Evolutionary conservation across 148 eudicot genomes (phyloP).

Genomic region (Rhododendron mucronatum): DNA sequence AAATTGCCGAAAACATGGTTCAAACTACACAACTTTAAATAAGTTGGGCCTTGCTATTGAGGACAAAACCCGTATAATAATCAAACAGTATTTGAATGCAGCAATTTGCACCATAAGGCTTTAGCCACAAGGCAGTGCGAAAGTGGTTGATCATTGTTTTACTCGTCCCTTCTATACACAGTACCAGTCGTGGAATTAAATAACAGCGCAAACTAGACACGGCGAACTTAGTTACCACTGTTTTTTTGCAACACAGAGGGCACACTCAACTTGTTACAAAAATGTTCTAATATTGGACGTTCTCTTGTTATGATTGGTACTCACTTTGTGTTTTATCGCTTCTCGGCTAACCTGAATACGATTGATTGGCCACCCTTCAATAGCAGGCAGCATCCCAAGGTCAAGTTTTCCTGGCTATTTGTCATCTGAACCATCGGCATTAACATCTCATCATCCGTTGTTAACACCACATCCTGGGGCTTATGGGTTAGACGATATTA

Average conservation of each 20-base stretch:
- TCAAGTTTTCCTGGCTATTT: conserved; percentile 39
- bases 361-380: conserved; percentile 3
- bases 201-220: background rate
- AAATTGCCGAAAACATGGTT: background rate
- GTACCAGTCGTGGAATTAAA: background rate
- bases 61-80: background rate
- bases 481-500: conserved; percentile 47
- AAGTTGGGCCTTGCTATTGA: background rate
- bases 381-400: conserved; percentile 23
- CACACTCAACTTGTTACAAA: background rate
- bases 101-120: background rate
- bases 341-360: background rate
- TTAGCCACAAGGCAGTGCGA: background rate
- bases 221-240: background rate
- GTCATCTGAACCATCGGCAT: conserved; percentile 30
- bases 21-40: background rate
- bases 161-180: background rate
- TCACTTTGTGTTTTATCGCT: background rate
- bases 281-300: background rate
- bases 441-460: conserved; percentile 24
- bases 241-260: background rate
- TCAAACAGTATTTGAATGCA: background rate
- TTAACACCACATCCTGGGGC: conserved; percentile 38
- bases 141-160: background rate
- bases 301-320: background rate